Evolutionary conservation across 345 rosid species (phyloP), one percentile per base, ranked within the genome.

Genomic region (Sonneratia alba): DNA sequence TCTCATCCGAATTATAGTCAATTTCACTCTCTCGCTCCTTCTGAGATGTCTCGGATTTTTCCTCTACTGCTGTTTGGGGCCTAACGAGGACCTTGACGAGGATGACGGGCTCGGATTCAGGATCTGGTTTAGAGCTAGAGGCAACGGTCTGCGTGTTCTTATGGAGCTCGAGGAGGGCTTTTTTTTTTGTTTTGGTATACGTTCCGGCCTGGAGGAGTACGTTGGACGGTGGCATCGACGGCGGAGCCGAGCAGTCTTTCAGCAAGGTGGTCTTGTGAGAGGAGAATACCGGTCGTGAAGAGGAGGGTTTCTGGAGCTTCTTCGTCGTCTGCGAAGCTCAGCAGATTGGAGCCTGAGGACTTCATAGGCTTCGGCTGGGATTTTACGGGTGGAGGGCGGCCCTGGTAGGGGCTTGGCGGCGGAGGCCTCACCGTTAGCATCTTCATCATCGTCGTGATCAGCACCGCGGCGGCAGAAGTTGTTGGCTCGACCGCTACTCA

Each of bases 281-380:
- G 55, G 73, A 65, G 57, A 69, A 64, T 59, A 42, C 43, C 22
- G 74, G 66, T 38, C 89, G 88, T 16, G 66, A 36, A 32, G 86
- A 83, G 38, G 92, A 77, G 12, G 87, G 75, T 69, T 11, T 38
- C 70, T 57, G 79, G 81, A 66, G 85, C 84, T 53, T 82, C 91
- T 49, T 86, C 98, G 70, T 91, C 98, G 70, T 93, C 97, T 1
- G 85, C 97, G 69, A 93, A 93, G 77, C 98, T 93, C 48, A 93
- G 96, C 37, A 89, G 93, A 73, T 80, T 82, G 47, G 85, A 76
- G 10, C 77, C 79, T 36, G 75, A 36, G 72, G 75, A 76, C 74
- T 80, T 72, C 69, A 87, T 93, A 68, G 78, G 49, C 68, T 72
- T 75, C 32, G 78, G 36, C 36, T 73, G 57, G 53, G 77, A 24